phyloP scores from a whole-genome alignment of 805 yeast genomes.

The Wickerhamiella occidentalis region DNA sequence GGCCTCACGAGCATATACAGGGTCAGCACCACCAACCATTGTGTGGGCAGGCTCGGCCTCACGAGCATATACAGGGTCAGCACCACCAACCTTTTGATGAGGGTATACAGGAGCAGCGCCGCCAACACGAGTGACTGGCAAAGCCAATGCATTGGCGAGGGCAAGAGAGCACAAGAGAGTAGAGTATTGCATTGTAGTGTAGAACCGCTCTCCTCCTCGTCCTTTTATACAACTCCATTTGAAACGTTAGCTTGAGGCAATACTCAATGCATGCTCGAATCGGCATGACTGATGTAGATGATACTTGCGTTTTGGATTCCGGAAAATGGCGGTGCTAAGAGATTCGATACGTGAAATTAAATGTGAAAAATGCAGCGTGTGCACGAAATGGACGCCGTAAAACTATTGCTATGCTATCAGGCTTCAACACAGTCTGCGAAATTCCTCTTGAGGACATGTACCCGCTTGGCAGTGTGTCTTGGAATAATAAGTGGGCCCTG shows the following conservation, averaged over 20 bases:
- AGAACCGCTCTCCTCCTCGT: not conserved
- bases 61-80: not conserved
- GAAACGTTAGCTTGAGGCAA: not conserved
- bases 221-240: not conserved
- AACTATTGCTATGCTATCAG: too few species aligned
- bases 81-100: not conserved
- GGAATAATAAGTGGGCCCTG: not conserved
- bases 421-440: too few species aligned
- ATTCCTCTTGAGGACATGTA: not conserved
- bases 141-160: conserved; percentile 2
- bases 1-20: not conserved
- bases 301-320: not conserved
- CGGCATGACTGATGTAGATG: not conserved
- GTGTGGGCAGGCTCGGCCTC: not conserved
- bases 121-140: conserved; percentile 2
- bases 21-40: not conserved
- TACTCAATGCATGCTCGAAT: not conserved
- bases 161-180: not conserved
- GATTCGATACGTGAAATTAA: too few species aligned
- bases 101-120: not conserved
- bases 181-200: conserved; percentile 4
- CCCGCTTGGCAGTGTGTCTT: not conserved
- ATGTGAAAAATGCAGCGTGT: too few species aligned
- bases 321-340: not conserved
- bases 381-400: too few species aligned